Base-by-base conservation (phyloP, 2,329 filamentous ascomycete species). In the Alternaria brassicae region DNA sequence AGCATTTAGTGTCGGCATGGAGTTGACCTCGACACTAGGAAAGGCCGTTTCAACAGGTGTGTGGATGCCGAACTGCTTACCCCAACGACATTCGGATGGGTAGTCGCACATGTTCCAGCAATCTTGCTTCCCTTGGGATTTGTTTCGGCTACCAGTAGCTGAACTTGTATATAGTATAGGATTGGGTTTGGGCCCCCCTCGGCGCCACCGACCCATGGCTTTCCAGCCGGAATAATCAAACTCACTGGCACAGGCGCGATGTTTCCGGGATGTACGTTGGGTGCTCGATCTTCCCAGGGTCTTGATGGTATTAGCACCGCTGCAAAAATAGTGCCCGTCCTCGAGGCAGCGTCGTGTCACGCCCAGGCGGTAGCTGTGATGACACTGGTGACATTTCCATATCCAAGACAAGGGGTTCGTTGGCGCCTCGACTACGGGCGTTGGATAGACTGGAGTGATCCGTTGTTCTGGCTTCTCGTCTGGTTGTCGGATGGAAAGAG, bases 191-290 rank as follows among this genome's bases (percentile, higher is more conserved):
- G 55, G 21, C 19, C 52, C 52, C 3, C 40, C 52, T 32, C 59
- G 77, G 57, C 50, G 74, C 83, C 84, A 85, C 3, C 72, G 64
- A 2, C 80, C 80, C 76, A 79, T 82, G 0, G 67, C 63, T 54
- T 81, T 81, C 84, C 84, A 86, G 0, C 82, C 81, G 6, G 71
- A 58, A 54, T 85, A 86, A 67, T 86, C 84, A 55, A 86, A 86
- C 53, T 84, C 82, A 39, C 78, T 81, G 0, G 72, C 71, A 60
- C 84, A 86, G 6, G 82, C 80, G 37, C 74, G 71, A 42, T 79
- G 77, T 41, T 73, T 71, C 42, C 73, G 58, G 39, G 70, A 25
- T 45, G 65, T 56, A 3, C 48, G 50, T 3, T 34, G 27, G 1
- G 44, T 40, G 3, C 34, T 30, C 1, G 60, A 36, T 15, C 68